Evolutionary conservation across 2,329 filamentous ascomycete species (phyloP).

Genomic region (Whalleya microplaca): DNA sequence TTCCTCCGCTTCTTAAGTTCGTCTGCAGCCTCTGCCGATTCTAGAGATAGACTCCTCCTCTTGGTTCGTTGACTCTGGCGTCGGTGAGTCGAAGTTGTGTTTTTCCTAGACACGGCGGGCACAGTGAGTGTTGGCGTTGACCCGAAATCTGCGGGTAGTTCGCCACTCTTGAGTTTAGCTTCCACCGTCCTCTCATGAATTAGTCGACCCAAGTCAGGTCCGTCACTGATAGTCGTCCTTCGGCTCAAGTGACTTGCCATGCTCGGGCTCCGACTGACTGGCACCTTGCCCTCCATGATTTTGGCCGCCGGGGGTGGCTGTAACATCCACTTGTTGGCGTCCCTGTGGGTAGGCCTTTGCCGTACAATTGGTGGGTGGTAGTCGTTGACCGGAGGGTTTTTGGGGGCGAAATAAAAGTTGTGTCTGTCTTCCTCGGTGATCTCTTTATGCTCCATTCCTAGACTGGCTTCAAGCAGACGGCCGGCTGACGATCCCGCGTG

Average conservation of each 20-base stretch:
- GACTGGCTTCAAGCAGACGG: conserved; percentile 55
- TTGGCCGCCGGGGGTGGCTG: conserved; percentile 88
- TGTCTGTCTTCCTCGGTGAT: conserved; percentile 54
- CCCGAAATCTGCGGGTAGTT: conserved; percentile 37
- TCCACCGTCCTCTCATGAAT: conserved; percentile 52
- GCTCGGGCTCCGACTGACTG: conserved; percentile 66
- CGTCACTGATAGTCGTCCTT: conserved; percentile 47
- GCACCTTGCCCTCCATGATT: conserved; percentile 86
- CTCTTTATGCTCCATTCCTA: conserved; percentile 56
- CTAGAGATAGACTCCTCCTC: conserved; percentile 27
- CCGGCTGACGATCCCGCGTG: conserved; percentile 62
- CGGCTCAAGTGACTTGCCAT: conserved; percentile 55
- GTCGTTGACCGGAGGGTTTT: conserved; percentile 79
- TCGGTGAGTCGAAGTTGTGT: conserved; percentile 16
- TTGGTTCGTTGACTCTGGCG: conserved; percentile 10
- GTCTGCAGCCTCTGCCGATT: conserved; percentile 29
- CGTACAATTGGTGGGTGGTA: conserved; percentile 84
- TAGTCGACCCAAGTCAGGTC: conserved; percentile 46
- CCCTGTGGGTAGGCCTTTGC: conserved; percentile 69
- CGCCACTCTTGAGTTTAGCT: conserved; percentile 50
- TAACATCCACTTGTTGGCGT: conserved; percentile 86
- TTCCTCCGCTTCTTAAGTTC: conserved; percentile 22
- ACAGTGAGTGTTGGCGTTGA: conserved; percentile 24
- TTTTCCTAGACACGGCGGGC: conserved; percentile 22
- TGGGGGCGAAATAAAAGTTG: conserved; percentile 63